Conservation (phyloP, 805 yeast genomes). For the Wickerhamiella kurtzmanii region DNA sequence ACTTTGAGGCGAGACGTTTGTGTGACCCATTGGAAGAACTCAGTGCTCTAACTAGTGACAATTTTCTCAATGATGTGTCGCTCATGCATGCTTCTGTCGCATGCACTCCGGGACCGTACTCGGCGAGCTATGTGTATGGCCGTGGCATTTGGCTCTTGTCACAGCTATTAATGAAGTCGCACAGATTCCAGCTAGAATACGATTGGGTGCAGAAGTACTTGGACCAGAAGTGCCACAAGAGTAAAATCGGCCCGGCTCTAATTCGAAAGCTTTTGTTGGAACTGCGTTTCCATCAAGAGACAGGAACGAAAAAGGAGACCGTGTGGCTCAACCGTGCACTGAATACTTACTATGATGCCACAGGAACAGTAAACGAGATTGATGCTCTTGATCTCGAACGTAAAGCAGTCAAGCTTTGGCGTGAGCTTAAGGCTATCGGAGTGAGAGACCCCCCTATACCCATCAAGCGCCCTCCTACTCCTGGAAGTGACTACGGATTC, state of each 20-base stretch:
- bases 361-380: conserved; percentile 14
- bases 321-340: conserved; percentile 19
- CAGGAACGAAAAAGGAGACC: conserved; percentile 14
- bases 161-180: conserved; percentile 15
- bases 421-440: neutral
- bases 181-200: conserved; percentile 16
- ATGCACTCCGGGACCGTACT: conserved; percentile 5
- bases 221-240: conserved; percentile 9
- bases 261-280: conserved; percentile 21
- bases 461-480: neutral
- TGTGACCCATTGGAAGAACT: conserved; percentile 17
- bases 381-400: conserved; percentile 18
- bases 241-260: conserved; percentile 16
- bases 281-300: conserved; percentile 12
- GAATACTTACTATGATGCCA: conserved; percentile 21
- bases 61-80: neutral
- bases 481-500: neutral
- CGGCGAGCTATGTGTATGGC: conserved; percentile 18
- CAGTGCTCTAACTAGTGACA: neutral
- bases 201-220: conserved; percentile 16
- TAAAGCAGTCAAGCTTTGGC: conserved; percentile 15
- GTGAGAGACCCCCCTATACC: neutral
- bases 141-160: conserved; percentile 16
- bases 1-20: conserved; percentile 14
- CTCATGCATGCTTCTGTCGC: neutral